Evolutionary conservation across 108 stramenopile genomes (phyloP).

Genomic region (Fragilariopsis cylindrus): DNA sequence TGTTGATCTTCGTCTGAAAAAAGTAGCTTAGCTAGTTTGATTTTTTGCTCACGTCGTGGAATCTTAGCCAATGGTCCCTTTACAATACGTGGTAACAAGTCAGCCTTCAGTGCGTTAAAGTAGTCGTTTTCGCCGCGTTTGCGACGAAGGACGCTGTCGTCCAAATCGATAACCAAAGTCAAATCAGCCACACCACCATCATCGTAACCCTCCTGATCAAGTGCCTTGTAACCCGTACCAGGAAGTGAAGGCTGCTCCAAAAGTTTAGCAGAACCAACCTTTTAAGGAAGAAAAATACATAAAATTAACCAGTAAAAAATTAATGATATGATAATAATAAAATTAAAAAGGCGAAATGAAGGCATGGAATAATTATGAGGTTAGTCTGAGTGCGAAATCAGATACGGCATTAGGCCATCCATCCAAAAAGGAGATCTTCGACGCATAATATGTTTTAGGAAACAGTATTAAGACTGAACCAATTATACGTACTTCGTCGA

Average conservation of each 20-base stretch:
- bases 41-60: constrained; percentile 86
- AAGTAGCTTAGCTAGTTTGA: constrained; percentile 80
- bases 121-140: constrained; percentile 85
- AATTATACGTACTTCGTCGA: constrained; percentile 65
- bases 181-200: constrained; percentile 92
- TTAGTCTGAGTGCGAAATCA: too few relatives aligned
- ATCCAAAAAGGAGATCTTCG: too few relatives aligned
- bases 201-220: constrained; percentile 81
- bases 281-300: constrained; percentile 2
- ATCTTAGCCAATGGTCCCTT: constrained; percentile 69
- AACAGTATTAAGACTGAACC: too few relatives aligned
- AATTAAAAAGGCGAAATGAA: neutral
- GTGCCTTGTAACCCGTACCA: constrained; percentile 80
- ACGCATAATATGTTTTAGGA: too few relatives aligned
- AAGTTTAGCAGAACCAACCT: constrained; percentile 82
- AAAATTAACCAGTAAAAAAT: neutral
- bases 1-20: constrained; percentile 85
- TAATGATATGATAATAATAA: neutral
- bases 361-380: too few relatives aligned
- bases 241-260: constrained; percentile 78
- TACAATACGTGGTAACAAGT: constrained; percentile 80
- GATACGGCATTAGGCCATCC: too few relatives aligned
- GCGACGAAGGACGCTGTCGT: constrained; percentile 81
- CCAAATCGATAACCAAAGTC: constrained; percentile 84
- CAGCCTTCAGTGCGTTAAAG: constrained; percentile 74